Evolutionary conservation across 164 flowering plant genomes (phyloP).

Genomic region (Berberis vulgaris): DNA sequence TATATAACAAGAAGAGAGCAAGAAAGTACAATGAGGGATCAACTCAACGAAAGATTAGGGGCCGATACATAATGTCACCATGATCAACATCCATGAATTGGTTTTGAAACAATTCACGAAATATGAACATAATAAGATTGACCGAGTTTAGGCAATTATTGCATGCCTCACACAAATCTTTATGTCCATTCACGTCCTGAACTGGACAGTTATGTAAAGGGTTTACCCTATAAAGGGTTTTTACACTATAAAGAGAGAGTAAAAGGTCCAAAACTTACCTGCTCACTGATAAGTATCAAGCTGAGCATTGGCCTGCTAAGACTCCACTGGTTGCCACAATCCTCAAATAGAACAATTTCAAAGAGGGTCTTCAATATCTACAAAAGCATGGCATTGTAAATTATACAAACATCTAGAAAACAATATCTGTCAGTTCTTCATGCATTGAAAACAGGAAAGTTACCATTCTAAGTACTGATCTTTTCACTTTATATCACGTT

Average conservation of each 20-base stretch:
- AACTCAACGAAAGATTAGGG: no score
- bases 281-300: constrained; percentile 81
- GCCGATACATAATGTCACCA: no score
- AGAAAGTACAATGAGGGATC: no score
- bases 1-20: no score
- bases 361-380: constrained; percentile 86
- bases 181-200: background rate
- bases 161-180: no score
- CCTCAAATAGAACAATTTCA: constrained; percentile 89
- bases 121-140: no score
- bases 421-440: background rate
- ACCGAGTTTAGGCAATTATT: no score
- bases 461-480: background rate
- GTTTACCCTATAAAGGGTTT: background rate
- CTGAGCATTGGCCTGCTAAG: constrained; percentile 97
- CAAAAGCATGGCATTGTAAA: constrained; percentile 2
- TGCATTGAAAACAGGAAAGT: background rate
- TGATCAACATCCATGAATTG: no score
- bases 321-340: constrained; percentile 91
- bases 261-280: constrained; percentile 36
- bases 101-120: no score
- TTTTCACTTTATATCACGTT: background rate
- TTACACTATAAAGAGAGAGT: background rate
- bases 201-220: background rate
- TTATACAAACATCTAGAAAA: background rate